These are phyloP conservation scores for Chaetomium globosum DNA, from an alignment of 2,329 filamentous ascomycete genomes.

Conservation along the genomic window DNA sequence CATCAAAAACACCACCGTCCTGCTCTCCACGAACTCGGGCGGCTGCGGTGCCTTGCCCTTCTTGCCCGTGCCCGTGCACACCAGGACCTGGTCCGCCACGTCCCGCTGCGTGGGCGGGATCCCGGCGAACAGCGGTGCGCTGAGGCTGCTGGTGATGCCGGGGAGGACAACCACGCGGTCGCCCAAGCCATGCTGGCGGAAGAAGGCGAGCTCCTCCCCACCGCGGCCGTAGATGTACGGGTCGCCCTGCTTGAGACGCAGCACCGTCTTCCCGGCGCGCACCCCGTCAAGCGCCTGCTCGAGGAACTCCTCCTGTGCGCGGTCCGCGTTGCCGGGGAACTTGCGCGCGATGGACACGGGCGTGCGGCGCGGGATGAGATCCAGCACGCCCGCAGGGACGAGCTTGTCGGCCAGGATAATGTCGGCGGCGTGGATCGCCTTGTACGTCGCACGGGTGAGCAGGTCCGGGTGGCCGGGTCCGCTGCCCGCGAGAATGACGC, in stretches of 20 bases:
- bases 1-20: slow-evolving; percentile 95
- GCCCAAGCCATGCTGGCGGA: slow-evolving; percentile 69
- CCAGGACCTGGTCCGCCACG: slow-evolving; percentile 86
- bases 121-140: slow-evolving; percentile 82
- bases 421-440: slow-evolving; percentile 73
- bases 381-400: slow-evolving; percentile 79
- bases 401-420: slow-evolving; percentile 85
- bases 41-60: slow-evolving; percentile 83
- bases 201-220: slow-evolving; percentile 88
- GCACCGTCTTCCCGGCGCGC: slow-evolving; percentile 70
- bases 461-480: slow-evolving; percentile 92
- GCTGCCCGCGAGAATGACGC: slow-evolving; percentile 85
- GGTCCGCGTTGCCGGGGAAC: slow-evolving; percentile 95
- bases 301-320: slow-evolving; percentile 87
- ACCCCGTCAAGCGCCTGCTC: slow-evolving; percentile 72
- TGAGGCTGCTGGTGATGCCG: slow-evolving; percentile 85
- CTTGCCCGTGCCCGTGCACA: slow-evolving; percentile 95
- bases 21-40: slow-evolving; percentile 72
- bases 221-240: slow-evolving; percentile 95
- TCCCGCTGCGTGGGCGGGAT: slow-evolving; percentile 88
- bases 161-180: slow-evolving; percentile 72
- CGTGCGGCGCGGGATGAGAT: slow-evolving; percentile 86
- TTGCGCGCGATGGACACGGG: slow-evolving; percentile 92
- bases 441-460: slow-evolving; percentile 78
- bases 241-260: slow-evolving; percentile 93